phyloP scores from a whole-genome alignment of 2,329 filamentous ascomycete genomes.

The Fusarium pininemorale region DNA sequence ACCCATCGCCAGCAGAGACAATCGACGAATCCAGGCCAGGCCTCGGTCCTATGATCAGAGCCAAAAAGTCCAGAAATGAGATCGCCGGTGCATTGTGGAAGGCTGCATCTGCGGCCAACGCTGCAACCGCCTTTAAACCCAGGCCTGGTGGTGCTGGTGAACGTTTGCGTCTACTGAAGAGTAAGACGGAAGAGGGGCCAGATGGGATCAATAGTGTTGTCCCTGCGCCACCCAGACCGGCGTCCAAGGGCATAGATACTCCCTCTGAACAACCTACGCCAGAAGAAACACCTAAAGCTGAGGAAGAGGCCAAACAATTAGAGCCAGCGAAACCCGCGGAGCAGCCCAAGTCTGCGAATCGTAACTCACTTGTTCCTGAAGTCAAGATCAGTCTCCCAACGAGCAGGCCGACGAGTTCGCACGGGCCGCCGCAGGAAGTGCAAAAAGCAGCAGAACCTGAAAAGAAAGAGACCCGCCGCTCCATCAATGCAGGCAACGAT shows the following conservation, averaged over 20 bases:
- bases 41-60: conserved; percentile 90
- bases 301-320: conserved; percentile 3
- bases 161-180: conserved; percentile 71
- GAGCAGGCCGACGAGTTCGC: conserved; percentile 52
- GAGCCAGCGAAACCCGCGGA: conserved; percentile 34
- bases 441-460: conserved; percentile 41
- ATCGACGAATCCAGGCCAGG: conserved; percentile 33
- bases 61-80: conserved; percentile 76
- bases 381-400: conserved; percentile 66
- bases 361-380: conserved; percentile 59
- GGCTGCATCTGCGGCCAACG: conserved; percentile 65
- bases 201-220: conserved; percentile 93
- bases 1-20: conserved; percentile 8
- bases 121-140: conserved; percentile 76
- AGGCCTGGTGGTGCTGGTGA: conserved; percentile 87
- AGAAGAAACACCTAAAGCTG: conserved; percentile 4
- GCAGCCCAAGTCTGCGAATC: conserved; percentile 44
- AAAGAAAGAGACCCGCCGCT: conserved; percentile 63
- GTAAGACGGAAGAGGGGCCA: conserved; percentile 71
- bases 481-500: conserved; percentile 76
- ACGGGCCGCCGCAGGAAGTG: conserved; percentile 50
- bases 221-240: conserved; percentile 72
- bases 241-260: conserved; percentile 48
- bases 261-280: conserved; percentile 37
- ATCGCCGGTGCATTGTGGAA: conserved; percentile 82